Conservation (phyloP, 2,329 filamentous ascomycete genomes). For the Penicillium decumbens region DNA sequence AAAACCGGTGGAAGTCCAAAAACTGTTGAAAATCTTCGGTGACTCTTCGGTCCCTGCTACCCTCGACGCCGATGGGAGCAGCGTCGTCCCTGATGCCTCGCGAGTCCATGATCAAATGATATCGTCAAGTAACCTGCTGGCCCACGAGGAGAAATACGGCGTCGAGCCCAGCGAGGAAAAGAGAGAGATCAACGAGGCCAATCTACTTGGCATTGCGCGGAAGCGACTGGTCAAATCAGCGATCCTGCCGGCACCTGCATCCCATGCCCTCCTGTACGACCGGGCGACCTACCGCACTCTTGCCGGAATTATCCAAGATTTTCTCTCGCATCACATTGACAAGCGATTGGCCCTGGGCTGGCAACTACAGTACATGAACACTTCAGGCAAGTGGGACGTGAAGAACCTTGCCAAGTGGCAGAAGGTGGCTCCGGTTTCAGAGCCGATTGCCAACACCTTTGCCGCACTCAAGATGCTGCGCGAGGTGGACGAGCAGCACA, state of each 20-base stretch:
- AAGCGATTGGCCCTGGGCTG: slow-evolving; percentile 75
- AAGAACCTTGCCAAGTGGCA: slow-evolving; percentile 95
- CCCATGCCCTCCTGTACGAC: slow-evolving; percentile 79
- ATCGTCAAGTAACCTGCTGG: slow-evolving; percentile 11
- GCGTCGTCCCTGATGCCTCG: slow-evolving; percentile 31
- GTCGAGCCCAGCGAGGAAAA: slow-evolving; percentile 21
- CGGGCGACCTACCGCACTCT: slow-evolving; percentile 70
- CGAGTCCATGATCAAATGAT: slow-evolving; percentile 24
- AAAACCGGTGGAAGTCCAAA: slow-evolving; percentile 64
- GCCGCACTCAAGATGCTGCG: slow-evolving; percentile 89
- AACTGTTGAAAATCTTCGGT: slow-evolving; percentile 53
- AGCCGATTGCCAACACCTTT: slow-evolving; percentile 72
- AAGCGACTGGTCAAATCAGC: slow-evolving; percentile 59
- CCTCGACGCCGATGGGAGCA: slow-evolving; percentile 23
- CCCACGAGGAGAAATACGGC: slow-evolving; percentile 29
- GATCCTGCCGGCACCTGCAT: slow-evolving; percentile 70
- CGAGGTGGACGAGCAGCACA: slow-evolving; percentile 80
- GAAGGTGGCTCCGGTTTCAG: slow-evolving; percentile 69
- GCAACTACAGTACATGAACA: slow-evolving; percentile 85
- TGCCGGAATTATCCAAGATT: slow-evolving; percentile 76
- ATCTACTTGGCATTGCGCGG: slow-evolving; percentile 32
- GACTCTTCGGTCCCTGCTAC: slow-evolving; percentile 25
- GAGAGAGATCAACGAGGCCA: slow-evolving; percentile 12
- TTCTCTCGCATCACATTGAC: slow-evolving; percentile 70
- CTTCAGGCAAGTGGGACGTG: slow-evolving; percentile 94